Evolutionary conservation across 176 grass and related monocot species (phyloP), one percentile per base, ranked within the genome.

Genomic region (Triticum turgidum): DNA sequence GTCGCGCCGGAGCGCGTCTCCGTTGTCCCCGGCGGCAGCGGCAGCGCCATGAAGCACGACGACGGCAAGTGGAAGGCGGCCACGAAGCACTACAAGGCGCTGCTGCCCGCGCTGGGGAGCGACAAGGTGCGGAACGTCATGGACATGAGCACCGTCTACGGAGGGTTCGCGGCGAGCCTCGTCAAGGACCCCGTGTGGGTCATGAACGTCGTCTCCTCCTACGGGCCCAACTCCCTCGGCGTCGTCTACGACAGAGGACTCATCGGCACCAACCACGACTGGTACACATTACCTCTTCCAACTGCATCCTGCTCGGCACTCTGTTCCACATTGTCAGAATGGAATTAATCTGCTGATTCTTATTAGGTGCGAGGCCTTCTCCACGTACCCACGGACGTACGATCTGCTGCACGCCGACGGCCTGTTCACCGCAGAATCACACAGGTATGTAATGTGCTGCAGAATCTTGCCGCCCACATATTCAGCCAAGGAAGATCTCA

Each of bases 201-300:
- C 62, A 98, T 98, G 96, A 98, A 98, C 68, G 91, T 95, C 34
- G 96, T 98, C 63, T 95, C 96, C 73, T 94, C 91, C 32, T 95
- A 95, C 78, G 91, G 71, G 3, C 83, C 87, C 14, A 92, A 91
- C 65, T 94, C 96, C 0, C 96, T 98, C 82, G 93, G 93, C 73
- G 82, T 87, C 45, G 84, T 95, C 88, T 95, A 92, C 81, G 96
- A 98, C 87, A 89, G 96, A 87, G 96, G 96, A 3, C 89, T 98
- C 45, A 92, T 98, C 72, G 96, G 96, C 68, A 82, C 77, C 86
- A 92, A 92, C 80, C 96, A 98, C 68, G 91, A 98, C 86, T 98
- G 96, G 96, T 98, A 86, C 76, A 7, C 6, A 21, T 21, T 59
- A 6, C 54, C 54, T 59, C 2, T 59, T 59, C 41, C 24, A 68